Base-by-base conservation (phyloP, 108 stramenopile species). In the Tribonema minus region DNA sequence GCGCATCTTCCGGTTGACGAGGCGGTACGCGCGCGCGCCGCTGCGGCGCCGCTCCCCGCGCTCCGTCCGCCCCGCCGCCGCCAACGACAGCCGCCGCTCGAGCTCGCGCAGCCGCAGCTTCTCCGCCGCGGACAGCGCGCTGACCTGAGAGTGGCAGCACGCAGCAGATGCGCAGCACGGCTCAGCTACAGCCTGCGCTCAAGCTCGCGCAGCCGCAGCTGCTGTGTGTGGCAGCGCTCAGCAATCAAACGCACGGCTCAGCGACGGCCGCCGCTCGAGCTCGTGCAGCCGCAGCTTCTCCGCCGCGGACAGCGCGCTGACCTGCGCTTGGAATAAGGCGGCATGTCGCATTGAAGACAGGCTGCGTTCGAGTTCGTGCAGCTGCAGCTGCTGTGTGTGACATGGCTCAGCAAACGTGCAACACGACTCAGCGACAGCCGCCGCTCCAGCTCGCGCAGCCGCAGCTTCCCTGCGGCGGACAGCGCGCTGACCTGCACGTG, bases 1-100 rank as follows among this genome's bases (percentile, higher is more conserved):
- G 2, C 68, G 35, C 31, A 79, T 67, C 68, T 79, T 79, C 33
- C 69, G 67, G 60, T 79, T 79, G 61, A 46, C 77, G 4, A 67
- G 32, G 34, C 40, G 58, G 37, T 79, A 79, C 5, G 77, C 77
- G 3, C 34, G 67, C 39, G 62, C 3, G 30, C 77, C 68, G 1
- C 38, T 58, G 37, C 58, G 61, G 12, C 35, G 77, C 12, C 54
- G 39, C n/a, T 54, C 68, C 33, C 61, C 60, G 9, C n/a, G 9
- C 6, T 25, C 39, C 12, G 20, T 58, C 31, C 3, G 26, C 12
- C 69, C 69, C 25, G 38, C 27, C 3, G 69, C 27, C 46, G n/a
- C 7, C 3, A 58, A 38, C 2, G 41, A 30, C 3, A 70, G 58
- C 12, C 41, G n/a, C 40, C 30, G 37, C 61, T 38, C 54, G 27